These are phyloP conservation scores for Pseudogymnoascus sp. DNA, from an alignment of 2,329 filamentous ascomycete genomes.

Conservation along the genomic window DNA sequence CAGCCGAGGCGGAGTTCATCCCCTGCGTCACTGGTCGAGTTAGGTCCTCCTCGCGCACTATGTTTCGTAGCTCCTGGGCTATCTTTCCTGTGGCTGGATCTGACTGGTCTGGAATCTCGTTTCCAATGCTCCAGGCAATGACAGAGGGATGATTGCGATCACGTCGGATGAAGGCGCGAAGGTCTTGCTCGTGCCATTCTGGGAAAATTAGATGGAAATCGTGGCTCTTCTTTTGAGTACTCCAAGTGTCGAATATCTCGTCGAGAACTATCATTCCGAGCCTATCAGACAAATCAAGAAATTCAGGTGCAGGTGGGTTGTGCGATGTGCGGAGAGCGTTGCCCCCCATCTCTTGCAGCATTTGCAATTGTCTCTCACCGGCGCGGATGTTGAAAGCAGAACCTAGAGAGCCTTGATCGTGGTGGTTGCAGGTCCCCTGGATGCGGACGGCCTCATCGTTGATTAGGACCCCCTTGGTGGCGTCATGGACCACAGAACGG, in stretches of 20 bases:
- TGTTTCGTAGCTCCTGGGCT: slow-evolving; percentile 33
- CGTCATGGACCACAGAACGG: slow-evolving; percentile 35
- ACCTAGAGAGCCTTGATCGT: slow-evolving; percentile 44
- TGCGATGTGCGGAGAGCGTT: slow-evolving; percentile 47
- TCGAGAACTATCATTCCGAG: slow-evolving; percentile 45
- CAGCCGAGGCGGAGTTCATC: slow-evolving; percentile 40
- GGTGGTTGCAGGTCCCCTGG: slow-evolving; percentile 44
- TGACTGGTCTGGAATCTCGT: slow-evolving; percentile 45
- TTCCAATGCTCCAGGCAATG: slow-evolving; percentile 46
- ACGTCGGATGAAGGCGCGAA: slow-evolving; percentile 44
- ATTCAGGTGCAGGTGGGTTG: slow-evolving; percentile 45
- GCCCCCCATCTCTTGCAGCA: slow-evolving; percentile 42
- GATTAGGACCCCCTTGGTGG: slow-evolving; percentile 37
- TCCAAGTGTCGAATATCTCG: slow-evolving; percentile 49
- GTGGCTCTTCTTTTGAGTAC: slow-evolving; percentile 37
- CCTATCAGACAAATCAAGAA: slow-evolving; percentile 43
- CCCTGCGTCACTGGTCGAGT: slow-evolving; percentile 39
- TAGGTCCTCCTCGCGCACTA: slow-evolving; percentile 40
- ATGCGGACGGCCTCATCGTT: slow-evolving; percentile 40
- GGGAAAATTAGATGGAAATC: slow-evolving; percentile 46
- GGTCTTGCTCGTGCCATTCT: slow-evolving; percentile 48
- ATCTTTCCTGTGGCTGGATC: slow-evolving; percentile 28
- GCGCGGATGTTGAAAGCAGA: slow-evolving; percentile 44
- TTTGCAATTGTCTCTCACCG: slow-evolving; percentile 41
- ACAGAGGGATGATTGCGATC: slow-evolving; percentile 50